Conservation (phyloP, 2,329 filamentous ascomycete genomes). For the Fusarium scirpi region DNA sequence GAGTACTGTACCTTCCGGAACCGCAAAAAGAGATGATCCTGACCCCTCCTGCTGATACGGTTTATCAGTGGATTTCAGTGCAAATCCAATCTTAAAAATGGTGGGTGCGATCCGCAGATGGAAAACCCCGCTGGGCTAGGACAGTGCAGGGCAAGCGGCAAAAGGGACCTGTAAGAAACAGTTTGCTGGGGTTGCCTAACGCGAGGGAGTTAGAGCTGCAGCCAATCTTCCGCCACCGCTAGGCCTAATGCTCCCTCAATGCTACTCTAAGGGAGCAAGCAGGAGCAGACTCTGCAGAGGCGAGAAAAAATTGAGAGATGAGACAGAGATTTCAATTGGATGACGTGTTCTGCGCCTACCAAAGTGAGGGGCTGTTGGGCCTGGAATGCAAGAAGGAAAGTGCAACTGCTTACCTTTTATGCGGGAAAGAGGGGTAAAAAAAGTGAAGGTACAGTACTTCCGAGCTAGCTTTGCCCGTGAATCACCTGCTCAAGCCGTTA, state of each 20-base stretch:
- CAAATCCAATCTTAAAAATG: slow-evolving; percentile 8
- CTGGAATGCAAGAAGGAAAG: slow-evolving; percentile 1
- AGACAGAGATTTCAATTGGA: slow-evolving; percentile 5
- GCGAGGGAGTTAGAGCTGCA: not conserved
- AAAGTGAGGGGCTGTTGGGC: not conserved
- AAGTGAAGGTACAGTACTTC: not conserved
- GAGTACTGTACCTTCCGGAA: not conserved
- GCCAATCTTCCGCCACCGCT: slow-evolving; percentile 7
- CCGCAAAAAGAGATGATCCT: not conserved
- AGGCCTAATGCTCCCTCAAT: not conserved
- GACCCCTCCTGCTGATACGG: not conserved
- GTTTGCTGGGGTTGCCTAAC: not conserved
- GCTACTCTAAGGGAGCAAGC: slow-evolving; percentile 8
- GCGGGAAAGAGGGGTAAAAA: slow-evolving; percentile 2
- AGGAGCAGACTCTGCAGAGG: not conserved
- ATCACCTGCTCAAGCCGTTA: not conserved
- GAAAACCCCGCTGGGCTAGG: not conserved
- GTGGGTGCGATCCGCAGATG: not conserved
- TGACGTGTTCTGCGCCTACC: not conserved
- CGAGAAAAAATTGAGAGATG: not conserved
- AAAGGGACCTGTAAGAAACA: not conserved
- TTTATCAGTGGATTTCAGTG: not conserved
- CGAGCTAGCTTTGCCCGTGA: not conserved
- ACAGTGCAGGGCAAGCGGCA: not conserved
- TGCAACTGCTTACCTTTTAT: not conserved